A percentile compares a stretch with the other conserved stretches of the same genome.
phyloP scores from a whole-genome alignment of 441 rosid genomes.

The Metrosideros polymorpha region DNA sequence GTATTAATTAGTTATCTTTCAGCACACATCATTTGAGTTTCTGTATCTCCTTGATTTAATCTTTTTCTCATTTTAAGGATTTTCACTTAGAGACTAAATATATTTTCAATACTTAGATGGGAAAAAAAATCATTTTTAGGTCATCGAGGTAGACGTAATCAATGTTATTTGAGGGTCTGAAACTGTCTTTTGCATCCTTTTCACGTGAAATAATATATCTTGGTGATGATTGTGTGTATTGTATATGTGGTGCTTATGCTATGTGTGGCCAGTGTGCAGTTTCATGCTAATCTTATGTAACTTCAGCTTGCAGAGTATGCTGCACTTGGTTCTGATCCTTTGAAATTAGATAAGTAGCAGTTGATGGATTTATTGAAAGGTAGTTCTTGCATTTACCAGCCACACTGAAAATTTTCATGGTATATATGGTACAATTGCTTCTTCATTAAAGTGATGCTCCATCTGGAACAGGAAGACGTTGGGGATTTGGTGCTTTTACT shows the following conservation, averaged over 20 bases:
- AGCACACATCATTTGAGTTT: not conserved
- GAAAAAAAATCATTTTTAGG: not conserved
- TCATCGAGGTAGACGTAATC: not conserved
- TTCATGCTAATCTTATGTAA: not conserved
- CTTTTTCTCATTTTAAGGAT: not conserved
- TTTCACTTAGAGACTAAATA: not conserved
- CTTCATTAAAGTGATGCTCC: not conserved
- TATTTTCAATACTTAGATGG: not conserved
- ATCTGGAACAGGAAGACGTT: not conserved
- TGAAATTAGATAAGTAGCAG: constrained; percentile 53
- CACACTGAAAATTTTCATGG: not conserved
- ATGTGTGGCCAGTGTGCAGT: not conserved
- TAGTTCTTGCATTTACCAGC: not conserved
- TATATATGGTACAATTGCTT: not conserved
- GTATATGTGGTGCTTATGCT: not conserved
- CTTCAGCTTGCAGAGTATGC: constrained; percentile 56
- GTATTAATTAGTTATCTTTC: not conserved
- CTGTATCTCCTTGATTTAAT: not conserved
- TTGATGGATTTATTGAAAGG: constrained; percentile 63
- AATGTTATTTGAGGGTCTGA: not conserved
- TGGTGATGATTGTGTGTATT: not conserved
- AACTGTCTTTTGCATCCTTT: not conserved
- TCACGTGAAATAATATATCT: not conserved
- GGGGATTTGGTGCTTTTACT: not conserved
- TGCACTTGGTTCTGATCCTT: constrained; percentile 33